Base-by-base conservation (phyloP, 257 asterid species). In the Coffea canephora region DNA sequence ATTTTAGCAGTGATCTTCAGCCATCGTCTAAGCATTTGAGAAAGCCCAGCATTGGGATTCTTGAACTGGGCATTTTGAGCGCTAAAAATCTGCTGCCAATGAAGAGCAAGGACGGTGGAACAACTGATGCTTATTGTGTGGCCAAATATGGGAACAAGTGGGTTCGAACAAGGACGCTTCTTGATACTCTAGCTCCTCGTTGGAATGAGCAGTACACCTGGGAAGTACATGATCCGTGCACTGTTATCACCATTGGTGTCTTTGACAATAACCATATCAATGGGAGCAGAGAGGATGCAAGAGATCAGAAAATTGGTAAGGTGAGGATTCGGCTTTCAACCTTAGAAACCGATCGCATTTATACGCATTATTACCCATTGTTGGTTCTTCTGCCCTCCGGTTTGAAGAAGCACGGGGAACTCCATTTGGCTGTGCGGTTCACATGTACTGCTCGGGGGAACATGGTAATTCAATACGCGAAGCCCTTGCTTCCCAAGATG, bases 131-230 rank as follows among this genome's bases (percentile, higher is more conserved):
- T 9, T 95, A 95, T 66, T 95, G 99, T 49, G 96, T 95, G 62
- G 99, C 97, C 0, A 95, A 92, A 84, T 95, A 95, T 50, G 99
- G 99, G n/a, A 93, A 88, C 91, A 95, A 95, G 78, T 95, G 98
- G 99, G 88, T 91, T 61, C 91, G 98, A 41, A 95, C 99, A 13
- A 86, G 98, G 75, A 95, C 99, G 1, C 93, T 93, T 43, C 89
- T 93, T 8, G 89, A 92, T 86, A 87, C 91, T 6, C 84, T 92
- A 75, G 85, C 87, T 61, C 99, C 99, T 46, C 85, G 89, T 16
- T 95, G 96, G 97, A 95, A 95, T 48, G 99, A 95, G 88, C 99
- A 95, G 91, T 95, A 92, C 73, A 93, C 99, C 0, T 95, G 99
- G 99, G 99, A 95, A 70, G 99, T 95, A 4, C 82, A 79, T 57